Evolutionary conservation across 192 early-diverging fungal genomes (phyloP).

Genomic region (Dissophora globulifera): DNA sequence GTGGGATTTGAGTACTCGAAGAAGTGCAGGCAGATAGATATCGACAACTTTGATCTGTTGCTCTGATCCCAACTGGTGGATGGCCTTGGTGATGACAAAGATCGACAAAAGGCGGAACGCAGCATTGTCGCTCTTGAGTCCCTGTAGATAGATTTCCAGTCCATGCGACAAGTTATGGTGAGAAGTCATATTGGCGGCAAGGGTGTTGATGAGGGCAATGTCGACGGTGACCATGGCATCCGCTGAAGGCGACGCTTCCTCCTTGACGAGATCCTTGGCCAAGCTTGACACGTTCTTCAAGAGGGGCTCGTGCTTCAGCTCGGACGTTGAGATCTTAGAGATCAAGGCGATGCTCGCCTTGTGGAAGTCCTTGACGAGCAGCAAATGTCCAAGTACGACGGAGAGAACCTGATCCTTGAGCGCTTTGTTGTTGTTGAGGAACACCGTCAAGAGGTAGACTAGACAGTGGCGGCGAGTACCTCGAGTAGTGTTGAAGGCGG

Average conservation of each 20-base stretch:
- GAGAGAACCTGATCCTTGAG: conserved; percentile 46
- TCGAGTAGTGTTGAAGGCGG: conserved; percentile 11
- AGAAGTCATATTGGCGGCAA: conserved; percentile 46
- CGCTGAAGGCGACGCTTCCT: conserved; percentile 8
- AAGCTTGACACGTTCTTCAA: conserved; percentile 28
- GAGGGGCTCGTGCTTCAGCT: conserved; percentile 32
- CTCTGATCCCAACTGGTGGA: conserved; percentile 16
- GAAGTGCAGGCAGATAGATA: conserved; percentile 29
- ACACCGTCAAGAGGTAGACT: conserved; percentile 43
- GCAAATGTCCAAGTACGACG: conserved; percentile 49
- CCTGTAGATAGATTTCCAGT: conserved; percentile 50
- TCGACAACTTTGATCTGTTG: conserved; percentile 29
- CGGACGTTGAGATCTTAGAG: conserved; percentile 30
- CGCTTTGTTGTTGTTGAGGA: conserved; percentile 43
- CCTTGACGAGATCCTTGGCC: conserved; percentile 34
- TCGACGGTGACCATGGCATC: conserved; percentile 22
- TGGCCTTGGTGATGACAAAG: conserved; percentile 53
- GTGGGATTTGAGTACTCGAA: conserved; percentile 21
- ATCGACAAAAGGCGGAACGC: conserved; percentile 46
- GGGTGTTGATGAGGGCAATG: conserved; percentile 45
- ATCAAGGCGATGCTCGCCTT: conserved; percentile 43
- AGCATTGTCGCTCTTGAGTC: conserved; percentile 30
- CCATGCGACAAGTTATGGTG: conserved; percentile 17
- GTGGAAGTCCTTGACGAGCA: conserved; percentile 45
- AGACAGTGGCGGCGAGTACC: conserved; percentile 33